A percentile compares a stretch with the other conserved stretches of the same genome.
Conservation (phyloP, 352 stramenopile genomes). For the Bremia lactucae region DNA sequence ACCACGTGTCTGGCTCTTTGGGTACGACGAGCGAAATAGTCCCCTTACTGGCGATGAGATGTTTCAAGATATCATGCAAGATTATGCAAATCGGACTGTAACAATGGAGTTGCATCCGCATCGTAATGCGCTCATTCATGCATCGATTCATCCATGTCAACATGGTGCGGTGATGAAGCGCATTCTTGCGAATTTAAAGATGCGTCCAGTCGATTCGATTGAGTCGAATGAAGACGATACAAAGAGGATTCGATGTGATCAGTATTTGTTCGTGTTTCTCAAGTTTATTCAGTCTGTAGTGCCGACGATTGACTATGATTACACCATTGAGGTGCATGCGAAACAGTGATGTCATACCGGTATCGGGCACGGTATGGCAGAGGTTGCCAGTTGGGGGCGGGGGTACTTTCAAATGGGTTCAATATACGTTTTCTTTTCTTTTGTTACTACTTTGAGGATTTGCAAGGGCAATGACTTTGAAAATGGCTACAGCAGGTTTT, state of each 20-base stretch:
- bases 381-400: too few relatives aligned
- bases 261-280: constrained; percentile 99
- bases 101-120: constrained; percentile 98
- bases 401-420: too few relatives aligned
- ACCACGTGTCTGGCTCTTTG: constrained; percentile 96
- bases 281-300: constrained; percentile 99
- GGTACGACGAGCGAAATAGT: constrained; percentile 86
- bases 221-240: constrained; percentile 19
- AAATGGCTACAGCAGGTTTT: too few relatives aligned
- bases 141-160: constrained; percentile 96
- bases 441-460: too few relatives aligned
- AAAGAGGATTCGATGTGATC: constrained; percentile 84
- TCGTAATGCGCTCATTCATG: constrained; percentile 78
- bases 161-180: constrained; percentile 97
- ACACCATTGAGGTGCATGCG: constrained; percentile 94
- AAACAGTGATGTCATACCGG: too few relatives aligned
- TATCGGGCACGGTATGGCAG: too few relatives aligned
- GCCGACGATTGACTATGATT: constrained; percentile 99
- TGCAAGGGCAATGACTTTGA: too few relatives aligned
- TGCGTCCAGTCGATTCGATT: constrained; percentile 19
- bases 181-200: constrained; percentile 92
- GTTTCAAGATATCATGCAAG: constrained; percentile 98
- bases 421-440: too few relatives aligned
- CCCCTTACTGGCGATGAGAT: constrained; percentile 89
- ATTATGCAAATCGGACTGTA: constrained; percentile 98